Conservation (phyloP, 768 basidiomycete genomes). For the Suillus variegatus region DNA sequence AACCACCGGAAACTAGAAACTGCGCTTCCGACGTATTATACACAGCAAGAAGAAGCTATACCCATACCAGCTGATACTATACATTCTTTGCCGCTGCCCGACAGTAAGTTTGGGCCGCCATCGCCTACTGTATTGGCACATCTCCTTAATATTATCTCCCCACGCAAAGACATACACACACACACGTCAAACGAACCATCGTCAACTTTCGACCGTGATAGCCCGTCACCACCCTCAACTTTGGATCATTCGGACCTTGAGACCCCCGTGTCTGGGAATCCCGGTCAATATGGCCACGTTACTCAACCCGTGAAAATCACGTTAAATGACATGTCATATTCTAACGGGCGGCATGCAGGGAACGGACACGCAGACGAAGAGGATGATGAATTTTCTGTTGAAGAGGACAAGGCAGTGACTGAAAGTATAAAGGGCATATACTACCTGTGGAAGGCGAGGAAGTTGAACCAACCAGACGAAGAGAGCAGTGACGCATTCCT, state of each 20-base stretch:
- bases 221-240: constrained; percentile 18
- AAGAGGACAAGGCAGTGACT: constrained; percentile 44
- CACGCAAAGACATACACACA: constrained; percentile 21
- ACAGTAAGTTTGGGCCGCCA: constrained; percentile 21
- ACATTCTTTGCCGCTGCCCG: constrained; percentile 14
- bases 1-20: constrained; percentile 28
- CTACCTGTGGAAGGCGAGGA: constrained; percentile 55
- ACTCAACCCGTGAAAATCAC: constrained; percentile 18
- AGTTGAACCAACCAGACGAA: constrained; percentile 20
- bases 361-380: constrained; percentile 1
- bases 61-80: constrained; percentile 20
- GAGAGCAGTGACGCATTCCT: constrained; percentile 33
- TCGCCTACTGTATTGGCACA: constrained; percentile 25
- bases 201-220: constrained; percentile 10
- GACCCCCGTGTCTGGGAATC: constrained; percentile 22
- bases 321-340: constrained; percentile 14
- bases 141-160: constrained; percentile 30
- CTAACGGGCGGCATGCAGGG: constrained; percentile 3
- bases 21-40: constrained; percentile 9
- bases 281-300: constrained; percentile 13
- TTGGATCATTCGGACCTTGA: constrained; percentile 23
- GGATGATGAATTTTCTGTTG: constrained; percentile 6
- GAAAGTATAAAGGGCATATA: constrained; percentile 59
- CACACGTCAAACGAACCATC: constrained; percentile 13
- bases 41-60: constrained; percentile 11